A percentile compares a stretch with the other conserved stretches of the same genome.
Conservation (phyloP, 257 asterid species). For the Petrea volubilis region DNA sequence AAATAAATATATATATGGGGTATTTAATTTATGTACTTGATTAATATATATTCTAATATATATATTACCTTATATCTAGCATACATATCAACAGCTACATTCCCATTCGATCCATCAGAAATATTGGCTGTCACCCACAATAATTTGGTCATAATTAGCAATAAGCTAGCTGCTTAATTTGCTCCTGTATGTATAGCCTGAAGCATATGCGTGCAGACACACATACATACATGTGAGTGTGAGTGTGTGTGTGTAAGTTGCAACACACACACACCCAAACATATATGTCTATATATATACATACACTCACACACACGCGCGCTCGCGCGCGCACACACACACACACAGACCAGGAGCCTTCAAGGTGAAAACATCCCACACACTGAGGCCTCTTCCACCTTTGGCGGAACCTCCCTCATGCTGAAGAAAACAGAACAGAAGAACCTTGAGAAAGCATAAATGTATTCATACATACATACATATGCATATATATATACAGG, state of each 20-base stretch:
- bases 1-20: neutral
- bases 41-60: neutral
- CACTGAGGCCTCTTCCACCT: conserved; percentile 40
- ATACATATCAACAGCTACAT: conserved; percentile 40
- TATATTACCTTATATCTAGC: conserved; percentile 27
- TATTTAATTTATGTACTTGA: neutral
- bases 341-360: neutral
- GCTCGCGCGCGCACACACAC: neutral
- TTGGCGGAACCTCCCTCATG: conserved; percentile 35
- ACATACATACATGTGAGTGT: too few species aligned
- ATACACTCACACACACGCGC: neutral
- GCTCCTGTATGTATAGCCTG: neutral
- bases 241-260: neutral
- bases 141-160: too few species aligned
- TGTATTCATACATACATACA: neutral
- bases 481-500: too few species aligned
- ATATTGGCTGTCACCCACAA: neutral
- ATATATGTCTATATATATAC: neutral
- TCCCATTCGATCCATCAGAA: conserved; percentile 32
- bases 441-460: neutral
- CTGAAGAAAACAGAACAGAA: neutral
- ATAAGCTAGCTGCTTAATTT: conserved; percentile 3
- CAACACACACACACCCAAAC: neutral
- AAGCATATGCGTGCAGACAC: neutral
- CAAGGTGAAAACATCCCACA: conserved; percentile 44